Conservation (phyloP, 768 basidiomycete species). For the Neoboletus subvelutipes region DNA sequence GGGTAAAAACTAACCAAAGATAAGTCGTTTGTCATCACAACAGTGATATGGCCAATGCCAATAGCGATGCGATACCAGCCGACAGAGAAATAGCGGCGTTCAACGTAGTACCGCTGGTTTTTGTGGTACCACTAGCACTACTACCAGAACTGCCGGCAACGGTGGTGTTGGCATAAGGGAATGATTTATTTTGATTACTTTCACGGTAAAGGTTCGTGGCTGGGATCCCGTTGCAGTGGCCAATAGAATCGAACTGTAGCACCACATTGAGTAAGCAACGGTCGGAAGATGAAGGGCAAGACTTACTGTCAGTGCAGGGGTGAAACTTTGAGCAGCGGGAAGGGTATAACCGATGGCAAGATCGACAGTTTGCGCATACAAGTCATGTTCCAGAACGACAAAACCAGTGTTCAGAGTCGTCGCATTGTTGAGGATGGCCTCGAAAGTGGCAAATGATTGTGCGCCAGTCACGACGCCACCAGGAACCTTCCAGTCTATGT, state of each 20-base stretch:
- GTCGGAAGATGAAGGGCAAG: not conserved
- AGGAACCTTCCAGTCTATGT: slow-evolving; percentile 82
- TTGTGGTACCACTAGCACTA: not conserved
- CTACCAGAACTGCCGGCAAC: slow-evolving; percentile 2
- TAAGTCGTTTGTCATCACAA: slow-evolving; percentile 16
- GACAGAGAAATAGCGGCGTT: slow-evolving; percentile 18
- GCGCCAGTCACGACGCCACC: slow-evolving; percentile 68
- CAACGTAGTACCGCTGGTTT: slow-evolving; percentile 7
- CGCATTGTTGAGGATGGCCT: slow-evolving; percentile 71
- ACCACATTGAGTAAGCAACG: not conserved
- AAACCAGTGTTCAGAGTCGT: slow-evolving; percentile 66
- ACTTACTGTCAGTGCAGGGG: slow-evolving; percentile 63
- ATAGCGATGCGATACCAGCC: slow-evolving; percentile 9
- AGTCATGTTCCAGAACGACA: slow-evolving; percentile 87
- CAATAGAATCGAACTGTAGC: slow-evolving; percentile 67
- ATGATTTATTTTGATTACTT: slow-evolving; percentile 68
- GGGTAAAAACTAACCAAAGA: slow-evolving; percentile 9
- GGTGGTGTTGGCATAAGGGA: slow-evolving; percentile 51
- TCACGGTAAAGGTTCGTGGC: slow-evolving; percentile 77
- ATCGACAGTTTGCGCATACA: slow-evolving; percentile 83
- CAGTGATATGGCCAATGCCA: slow-evolving; percentile 13
- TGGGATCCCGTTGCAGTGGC: slow-evolving; percentile 67
- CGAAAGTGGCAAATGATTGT: slow-evolving; percentile 66
- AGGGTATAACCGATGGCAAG: slow-evolving; percentile 88
- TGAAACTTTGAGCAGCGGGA: slow-evolving; percentile 65